These are phyloP conservation scores for Vachellia collinsii DNA, from an alignment of 306 rosid genomes.

Conservation along the genomic window DNA sequence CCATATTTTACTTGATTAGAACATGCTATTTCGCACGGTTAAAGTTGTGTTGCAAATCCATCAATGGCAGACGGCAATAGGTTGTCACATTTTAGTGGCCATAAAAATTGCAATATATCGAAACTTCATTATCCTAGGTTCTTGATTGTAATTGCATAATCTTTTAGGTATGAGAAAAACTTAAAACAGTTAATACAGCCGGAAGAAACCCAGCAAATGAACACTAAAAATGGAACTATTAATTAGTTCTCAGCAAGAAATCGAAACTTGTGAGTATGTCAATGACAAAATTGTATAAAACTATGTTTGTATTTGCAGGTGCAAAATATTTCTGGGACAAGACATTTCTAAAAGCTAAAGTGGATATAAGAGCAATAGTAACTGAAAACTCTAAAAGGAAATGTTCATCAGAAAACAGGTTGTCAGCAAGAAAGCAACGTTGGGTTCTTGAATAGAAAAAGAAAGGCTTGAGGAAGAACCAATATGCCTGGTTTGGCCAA, in stretches of 20 bases:
- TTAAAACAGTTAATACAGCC: not conserved
- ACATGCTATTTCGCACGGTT: not conserved
- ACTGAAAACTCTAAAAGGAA: conserved; percentile 6
- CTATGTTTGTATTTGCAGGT: conserved; percentile 6
- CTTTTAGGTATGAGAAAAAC: conserved; percentile 2
- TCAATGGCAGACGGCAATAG: not conserved
- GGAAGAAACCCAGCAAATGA: not conserved
- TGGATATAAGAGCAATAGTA: not conserved
- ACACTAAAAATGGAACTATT: conserved; percentile 21
- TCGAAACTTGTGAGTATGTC: not conserved
- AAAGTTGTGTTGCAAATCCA: conserved; percentile 20
- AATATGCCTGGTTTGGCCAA: conserved; percentile 99
- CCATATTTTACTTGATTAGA: conserved; percentile 30
- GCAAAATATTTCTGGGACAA: conserved; percentile 10
- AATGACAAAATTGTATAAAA: conserved; percentile 4
- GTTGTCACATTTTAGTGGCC: conserved; percentile 1
- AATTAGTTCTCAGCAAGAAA: not conserved
- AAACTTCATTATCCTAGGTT: conserved; percentile 12
- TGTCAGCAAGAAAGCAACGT: not conserved
- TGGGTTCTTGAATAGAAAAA: conserved; percentile 45
- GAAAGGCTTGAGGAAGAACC: conserved; percentile 93
- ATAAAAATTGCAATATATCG: conserved; percentile 2
- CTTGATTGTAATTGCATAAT: not conserved
- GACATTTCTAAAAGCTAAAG: not conserved
- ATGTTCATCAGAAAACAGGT: conserved; percentile 12